Evolutionary conservation across 208 protist genomes (phyloP).

Genomic region (Tritrichomonas musculus): DNA sequence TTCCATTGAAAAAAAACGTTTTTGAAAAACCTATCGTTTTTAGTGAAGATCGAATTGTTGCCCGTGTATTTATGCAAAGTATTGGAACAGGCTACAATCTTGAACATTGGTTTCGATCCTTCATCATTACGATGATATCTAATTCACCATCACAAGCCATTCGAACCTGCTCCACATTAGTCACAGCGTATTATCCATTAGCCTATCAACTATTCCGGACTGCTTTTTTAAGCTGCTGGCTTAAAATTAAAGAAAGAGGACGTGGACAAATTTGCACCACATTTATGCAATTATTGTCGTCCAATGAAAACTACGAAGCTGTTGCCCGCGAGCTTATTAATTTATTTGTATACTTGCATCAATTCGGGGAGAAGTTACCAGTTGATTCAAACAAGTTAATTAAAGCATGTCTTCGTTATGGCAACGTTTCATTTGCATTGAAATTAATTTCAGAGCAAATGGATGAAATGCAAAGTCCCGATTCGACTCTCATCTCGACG

Average conservation of each 20-base stretch:
- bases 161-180: neutral
- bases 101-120: constrained; percentile 10
- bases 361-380: neutral
- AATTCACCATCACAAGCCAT: neutral
- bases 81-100: neutral
- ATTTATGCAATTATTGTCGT: neutral
- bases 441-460: neutral
- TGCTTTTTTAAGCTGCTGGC: neutral
- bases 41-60: neutral
- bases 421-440: neutral
- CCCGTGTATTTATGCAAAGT: neutral
- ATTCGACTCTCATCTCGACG: neutral
- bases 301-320: constrained; percentile 20
- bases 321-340: neutral
- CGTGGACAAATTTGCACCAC: neutral
- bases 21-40: neutral
- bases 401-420: neutral
- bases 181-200: neutral
- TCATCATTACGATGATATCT: neutral
- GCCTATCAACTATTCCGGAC: neutral
- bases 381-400: neutral
- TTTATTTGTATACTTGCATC: neutral
- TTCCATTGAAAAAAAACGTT: neutral
- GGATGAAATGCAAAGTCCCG: too few species aligned
- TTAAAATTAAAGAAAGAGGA: neutral